A percentile compares a stretch with the other conserved stretches of the same genome.
These are phyloP conservation scores for Aureobasidium melanogenum DNA, from an alignment of 2,329 filamentous ascomycete genomes.

Conservation along the genomic window DNA sequence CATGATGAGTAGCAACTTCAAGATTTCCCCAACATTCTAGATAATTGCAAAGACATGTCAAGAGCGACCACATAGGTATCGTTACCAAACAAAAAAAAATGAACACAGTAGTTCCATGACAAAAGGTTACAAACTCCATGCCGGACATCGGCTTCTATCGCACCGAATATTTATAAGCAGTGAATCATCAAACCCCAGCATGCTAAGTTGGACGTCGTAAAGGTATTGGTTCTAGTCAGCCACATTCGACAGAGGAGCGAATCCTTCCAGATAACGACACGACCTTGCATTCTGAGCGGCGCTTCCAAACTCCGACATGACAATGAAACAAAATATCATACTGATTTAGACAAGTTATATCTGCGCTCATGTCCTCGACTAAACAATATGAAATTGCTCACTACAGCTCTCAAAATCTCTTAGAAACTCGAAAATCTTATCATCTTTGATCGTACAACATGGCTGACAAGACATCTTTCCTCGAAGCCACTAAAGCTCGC, in stretches of 20 bases:
- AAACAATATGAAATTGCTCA: not conserved
- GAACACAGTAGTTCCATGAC: not conserved
- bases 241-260: not conserved
- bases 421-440: not conserved
- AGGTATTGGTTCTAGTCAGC: not conserved
- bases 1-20: too few relatives aligned
- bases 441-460: not conserved
- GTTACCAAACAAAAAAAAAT: not conserved
- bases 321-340: not conserved
- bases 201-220: not conserved
- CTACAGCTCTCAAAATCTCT: not conserved
- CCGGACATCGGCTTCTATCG: not conserved
- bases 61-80: too few relatives aligned
- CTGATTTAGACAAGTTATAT: not conserved
- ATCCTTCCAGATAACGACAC: not conserved
- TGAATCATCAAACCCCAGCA: not conserved
- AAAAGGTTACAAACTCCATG: not conserved
- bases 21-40: too few relatives aligned
- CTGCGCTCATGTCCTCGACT: not conserved
- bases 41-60: too few relatives aligned
- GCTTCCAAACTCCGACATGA: not conserved
- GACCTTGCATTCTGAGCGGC: not conserved
- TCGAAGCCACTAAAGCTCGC: constrained; percentile 21
- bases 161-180: not conserved
- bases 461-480: constrained; percentile 17